Conservation (phyloP, 257 asterid species). For the Rhazya stricta region DNA sequence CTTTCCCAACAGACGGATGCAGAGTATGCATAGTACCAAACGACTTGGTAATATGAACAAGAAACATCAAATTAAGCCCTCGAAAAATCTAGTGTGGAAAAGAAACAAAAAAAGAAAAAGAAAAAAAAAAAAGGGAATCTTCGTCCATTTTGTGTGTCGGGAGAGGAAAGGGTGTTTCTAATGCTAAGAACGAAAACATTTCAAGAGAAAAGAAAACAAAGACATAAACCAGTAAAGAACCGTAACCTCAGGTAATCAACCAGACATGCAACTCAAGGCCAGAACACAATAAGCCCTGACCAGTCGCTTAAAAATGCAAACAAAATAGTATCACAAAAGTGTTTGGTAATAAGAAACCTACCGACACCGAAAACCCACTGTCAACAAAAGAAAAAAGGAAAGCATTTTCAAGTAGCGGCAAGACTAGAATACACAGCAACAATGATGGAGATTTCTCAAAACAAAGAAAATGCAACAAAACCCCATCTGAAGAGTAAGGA, state of each 20-base stretch:
- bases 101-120: too few species aligned
- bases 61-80: not conserved
- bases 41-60: not conserved
- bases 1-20: not conserved
- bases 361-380: not conserved
- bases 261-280: constrained; percentile 12
- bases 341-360: not conserved
- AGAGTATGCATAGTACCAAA: not conserved
- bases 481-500: not conserved
- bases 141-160: not conserved
- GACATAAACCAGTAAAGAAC: not conserved
- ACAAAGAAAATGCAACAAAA: not conserved
- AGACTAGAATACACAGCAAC: not conserved
- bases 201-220: not conserved
- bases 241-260: not conserved
- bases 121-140: not conserved
- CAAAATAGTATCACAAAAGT: not conserved
- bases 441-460: not conserved
- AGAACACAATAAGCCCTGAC: constrained; percentile 1
- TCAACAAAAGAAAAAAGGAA: not conserved
- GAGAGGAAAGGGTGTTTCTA: not conserved
- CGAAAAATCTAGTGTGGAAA: not conserved
- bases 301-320: not conserved
- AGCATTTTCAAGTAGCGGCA: not conserved
- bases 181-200: not conserved